Percentiles rank a stretch among this genome's conserved stretches.
phyloP scores from a whole-genome alignment of 176 grass and related monocot species.

The Rhynchospora pubera region DNA sequence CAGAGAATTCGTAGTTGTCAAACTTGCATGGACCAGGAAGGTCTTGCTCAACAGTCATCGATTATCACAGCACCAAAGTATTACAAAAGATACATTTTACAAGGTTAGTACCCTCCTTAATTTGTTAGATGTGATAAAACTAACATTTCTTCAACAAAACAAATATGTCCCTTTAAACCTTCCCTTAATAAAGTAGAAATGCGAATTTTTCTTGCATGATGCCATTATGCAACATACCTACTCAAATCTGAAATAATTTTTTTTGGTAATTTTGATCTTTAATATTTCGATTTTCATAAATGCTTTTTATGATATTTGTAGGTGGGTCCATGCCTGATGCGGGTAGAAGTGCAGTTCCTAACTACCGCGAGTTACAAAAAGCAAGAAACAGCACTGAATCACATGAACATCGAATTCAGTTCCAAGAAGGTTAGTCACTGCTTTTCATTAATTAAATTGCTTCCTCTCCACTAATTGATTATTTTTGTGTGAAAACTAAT shows the following conservation, averaged over 20 bases:
- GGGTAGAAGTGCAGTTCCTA: constrained; percentile 40
- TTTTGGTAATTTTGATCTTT: background rate
- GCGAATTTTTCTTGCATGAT: background rate
- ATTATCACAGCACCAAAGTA: constrained; percentile 75
- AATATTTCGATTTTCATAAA: background rate
- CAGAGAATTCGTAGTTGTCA: constrained; percentile 60
- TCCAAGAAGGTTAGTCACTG: constrained; percentile 27
- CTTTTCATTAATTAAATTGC: background rate
- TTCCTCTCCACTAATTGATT: background rate
- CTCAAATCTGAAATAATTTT: background rate
- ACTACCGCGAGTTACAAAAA: constrained; percentile 55
- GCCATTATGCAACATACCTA: background rate
- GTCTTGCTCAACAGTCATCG: constrained; percentile 73
- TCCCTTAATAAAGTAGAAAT: background rate
- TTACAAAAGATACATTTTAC: constrained; percentile 79
- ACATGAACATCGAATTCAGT: constrained; percentile 33
- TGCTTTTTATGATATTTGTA: constrained; percentile 11
- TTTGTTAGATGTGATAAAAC: background rate
- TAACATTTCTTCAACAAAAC: background rate
- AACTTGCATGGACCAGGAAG: constrained; percentile 56
- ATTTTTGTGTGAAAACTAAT: background rate
- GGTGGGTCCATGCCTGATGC: constrained; percentile 49
- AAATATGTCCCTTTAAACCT: background rate
- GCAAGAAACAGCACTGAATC: constrained; percentile 28
- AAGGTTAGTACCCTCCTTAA: constrained; percentile 25